Evolutionary conservation across 108 stramenopile species (phyloP), one percentile per base, ranked within the genome.

Genomic region (Conticribra weissflogii): DNA sequence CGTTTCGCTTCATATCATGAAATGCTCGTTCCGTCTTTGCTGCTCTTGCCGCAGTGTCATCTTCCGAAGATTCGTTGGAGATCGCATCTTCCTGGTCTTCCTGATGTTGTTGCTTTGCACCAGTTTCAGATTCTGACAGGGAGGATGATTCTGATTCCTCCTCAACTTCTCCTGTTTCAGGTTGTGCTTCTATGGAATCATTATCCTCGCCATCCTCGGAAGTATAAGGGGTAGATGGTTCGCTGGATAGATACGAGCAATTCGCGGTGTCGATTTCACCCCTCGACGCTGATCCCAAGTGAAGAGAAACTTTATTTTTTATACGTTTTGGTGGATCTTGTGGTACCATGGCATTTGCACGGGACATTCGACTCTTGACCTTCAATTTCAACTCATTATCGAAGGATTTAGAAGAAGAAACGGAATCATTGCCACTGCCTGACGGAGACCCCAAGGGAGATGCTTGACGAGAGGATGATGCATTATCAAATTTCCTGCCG

Each of bases 1-100:
- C 21, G 27, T 48, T 62, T 23, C 46, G 61, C 61, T 62, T 62
- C 47, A 27, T 47, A 48, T 62, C 34, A 8, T 62, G 61, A 9
- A 29, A 45, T 1, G 61, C 47, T 28, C 47, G 44, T 29, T 62
- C 46, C 24, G 2, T 28, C n/a, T 25, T 5, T 9, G 36, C 5
- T 9, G 36, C 47, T 27, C 2, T 1, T 24, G 44, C 47, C 1
- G 46, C 12, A 5, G 33, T 16, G 25, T 24, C 3, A 49, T 45
- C 24, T n/a, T 62, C 46, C 18, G 24, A 2, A 46, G 2, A 49
- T 4, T 1, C 18, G 5, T 8, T 25, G 14, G 24, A 25, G 7
- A n/a, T 18, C 48, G 46, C 9, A 21, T 60, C 33, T 21, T 7
- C 25, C 34, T 44, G 9, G n/a, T 41, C 36, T 31, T 57, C 30